These are phyloP conservation scores for Fusarium pseudoanthophilum DNA, from an alignment of 2,329 filamentous ascomycete species.

Conservation along the genomic window DNA sequence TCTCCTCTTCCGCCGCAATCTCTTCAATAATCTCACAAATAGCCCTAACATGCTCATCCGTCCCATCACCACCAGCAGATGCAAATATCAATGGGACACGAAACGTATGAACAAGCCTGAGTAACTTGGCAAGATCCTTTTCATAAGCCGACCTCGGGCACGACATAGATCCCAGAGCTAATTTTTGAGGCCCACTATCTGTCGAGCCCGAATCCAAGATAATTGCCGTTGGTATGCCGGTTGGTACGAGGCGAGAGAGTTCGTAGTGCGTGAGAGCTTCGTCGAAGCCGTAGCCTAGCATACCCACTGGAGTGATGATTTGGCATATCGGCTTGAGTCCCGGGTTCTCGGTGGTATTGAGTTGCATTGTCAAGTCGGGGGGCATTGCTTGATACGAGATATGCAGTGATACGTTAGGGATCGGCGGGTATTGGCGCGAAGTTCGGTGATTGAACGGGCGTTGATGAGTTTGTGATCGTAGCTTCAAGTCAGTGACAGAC, in stretches of 20 bases:
- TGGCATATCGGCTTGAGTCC: constrained; percentile 4
- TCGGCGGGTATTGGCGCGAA: neutral
- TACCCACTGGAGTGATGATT: constrained; percentile 60
- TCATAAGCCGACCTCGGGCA: constrained; percentile 54
- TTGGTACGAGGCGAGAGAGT: constrained; percentile 44
- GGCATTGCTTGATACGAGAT: neutral
- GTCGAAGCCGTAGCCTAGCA: constrained; percentile 61
- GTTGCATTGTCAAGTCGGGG: neutral
- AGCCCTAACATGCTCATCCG: constrained; percentile 54
- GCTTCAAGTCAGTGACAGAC: accelerated
- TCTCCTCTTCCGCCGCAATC: constrained; percentile 10
- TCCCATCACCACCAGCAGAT: constrained; percentile 61
- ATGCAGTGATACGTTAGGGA: neutral
- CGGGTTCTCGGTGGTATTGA: neutral
- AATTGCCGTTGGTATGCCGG: constrained; percentile 47
- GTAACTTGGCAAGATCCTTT: constrained; percentile 54
- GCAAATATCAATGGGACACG: constrained; percentile 55
- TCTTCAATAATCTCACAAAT: constrained; percentile 53
- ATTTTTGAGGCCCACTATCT: constrained; percentile 53
- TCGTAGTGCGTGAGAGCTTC: constrained; percentile 43
- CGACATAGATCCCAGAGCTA: constrained; percentile 55
- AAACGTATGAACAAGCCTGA: constrained; percentile 49
- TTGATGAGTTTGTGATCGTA: no score
- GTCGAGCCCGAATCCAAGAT: constrained; percentile 52
- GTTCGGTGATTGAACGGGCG: neutral